These are phyloP conservation scores for Penicillium robsamsonii DNA, from an alignment of 495 filamentous ascomycete species.

Conservation along the genomic window DNA sequence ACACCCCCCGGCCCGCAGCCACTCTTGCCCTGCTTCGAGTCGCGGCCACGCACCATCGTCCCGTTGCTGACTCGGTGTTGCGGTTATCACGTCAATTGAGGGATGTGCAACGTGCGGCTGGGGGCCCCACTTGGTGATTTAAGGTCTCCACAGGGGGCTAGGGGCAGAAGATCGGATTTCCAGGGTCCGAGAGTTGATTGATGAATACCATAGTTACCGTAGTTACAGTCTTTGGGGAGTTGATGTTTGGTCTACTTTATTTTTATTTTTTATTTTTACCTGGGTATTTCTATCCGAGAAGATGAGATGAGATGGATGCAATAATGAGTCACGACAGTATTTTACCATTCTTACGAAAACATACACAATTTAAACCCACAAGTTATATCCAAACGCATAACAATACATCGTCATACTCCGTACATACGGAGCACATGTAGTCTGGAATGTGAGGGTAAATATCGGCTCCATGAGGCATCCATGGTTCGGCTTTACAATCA, in stretches of 20 bases:
- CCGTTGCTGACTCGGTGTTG: conserved; percentile 23
- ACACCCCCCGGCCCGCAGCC: conserved; percentile 6
- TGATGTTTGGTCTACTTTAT: neutral
- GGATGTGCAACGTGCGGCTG: conserved; percentile 16
- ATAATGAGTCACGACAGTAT: conserved; percentile 1
- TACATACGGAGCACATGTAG: no score
- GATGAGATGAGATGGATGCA: neutral
- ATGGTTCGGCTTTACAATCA: neutral
- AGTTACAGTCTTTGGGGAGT: neutral
- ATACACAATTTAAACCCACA: no score
- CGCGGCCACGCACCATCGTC: conserved; percentile 25
- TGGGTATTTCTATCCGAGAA: neutral
- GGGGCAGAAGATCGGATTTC: neutral
- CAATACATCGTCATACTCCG: neutral
- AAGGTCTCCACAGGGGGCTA: conserved; percentile 5
- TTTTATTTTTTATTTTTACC: neutral
- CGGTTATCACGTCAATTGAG: conserved; percentile 19
- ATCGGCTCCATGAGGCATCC: neutral
- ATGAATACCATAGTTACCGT: neutral
- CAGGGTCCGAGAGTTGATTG: neutral
- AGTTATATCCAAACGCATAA: no score
- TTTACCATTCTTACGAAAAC: neutral
- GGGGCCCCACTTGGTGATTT: conserved; percentile 16
- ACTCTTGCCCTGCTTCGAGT: conserved; percentile 22
- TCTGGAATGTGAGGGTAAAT: no score